phyloP scores from a whole-genome alignment of 225 moss, liverwort and hornwort species.

The Straminergon stramineum region DNA sequence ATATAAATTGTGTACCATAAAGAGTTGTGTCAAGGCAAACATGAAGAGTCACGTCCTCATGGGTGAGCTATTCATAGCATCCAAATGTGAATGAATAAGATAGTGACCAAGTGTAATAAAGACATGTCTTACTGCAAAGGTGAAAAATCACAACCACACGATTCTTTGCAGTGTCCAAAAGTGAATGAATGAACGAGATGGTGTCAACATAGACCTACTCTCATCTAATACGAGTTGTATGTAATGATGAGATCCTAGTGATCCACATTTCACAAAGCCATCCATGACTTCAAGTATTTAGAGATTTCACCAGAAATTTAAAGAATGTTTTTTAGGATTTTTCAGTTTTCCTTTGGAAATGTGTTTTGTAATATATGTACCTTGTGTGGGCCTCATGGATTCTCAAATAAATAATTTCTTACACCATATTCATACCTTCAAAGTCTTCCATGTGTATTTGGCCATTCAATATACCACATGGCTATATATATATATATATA shows the following conservation, averaged over 20 bases:
- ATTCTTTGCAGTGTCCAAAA: rapidly evolving
- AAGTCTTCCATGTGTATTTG: background rate
- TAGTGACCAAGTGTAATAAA: rapidly evolving
- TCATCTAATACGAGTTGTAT: background rate
- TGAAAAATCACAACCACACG: rapidly evolving
- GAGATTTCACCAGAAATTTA: background rate
- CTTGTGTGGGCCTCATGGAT: rapidly evolving
- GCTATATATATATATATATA: background rate
- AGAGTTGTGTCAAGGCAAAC: background rate
- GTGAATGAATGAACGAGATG: background rate
- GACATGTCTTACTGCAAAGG: rapidly evolving
- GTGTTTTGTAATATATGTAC: background rate
- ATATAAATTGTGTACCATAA: rapidly evolving
- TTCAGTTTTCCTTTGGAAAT: background rate
- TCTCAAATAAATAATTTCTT: background rate
- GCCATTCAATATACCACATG: background rate
- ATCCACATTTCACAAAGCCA: background rate
- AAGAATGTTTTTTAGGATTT: background rate
- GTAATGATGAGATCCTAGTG: rapidly evolving
- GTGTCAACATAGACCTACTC: background rate
- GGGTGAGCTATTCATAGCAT: rapidly evolving
- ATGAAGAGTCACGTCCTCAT: background rate
- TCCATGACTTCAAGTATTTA: background rate
- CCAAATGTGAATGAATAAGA: background rate
- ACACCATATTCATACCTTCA: background rate